These are phyloP conservation scores for Dissophora globulifera DNA, from an alignment of 192 early-diverging fungal species.

Conservation along the genomic window DNA sequence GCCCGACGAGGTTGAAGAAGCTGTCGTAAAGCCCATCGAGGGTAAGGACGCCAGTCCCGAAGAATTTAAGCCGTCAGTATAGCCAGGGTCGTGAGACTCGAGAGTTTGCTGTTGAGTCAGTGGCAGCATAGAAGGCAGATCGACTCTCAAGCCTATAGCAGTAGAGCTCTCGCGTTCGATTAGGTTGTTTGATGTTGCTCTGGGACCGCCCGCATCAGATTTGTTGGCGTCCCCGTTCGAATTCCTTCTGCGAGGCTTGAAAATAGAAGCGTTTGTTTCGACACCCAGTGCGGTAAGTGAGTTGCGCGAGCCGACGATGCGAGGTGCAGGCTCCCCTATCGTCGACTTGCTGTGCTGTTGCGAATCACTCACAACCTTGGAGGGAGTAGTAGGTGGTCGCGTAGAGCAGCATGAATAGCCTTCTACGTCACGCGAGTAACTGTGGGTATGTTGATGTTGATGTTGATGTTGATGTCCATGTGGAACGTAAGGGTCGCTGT, in stretches of 20 bases:
- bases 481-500: too few relatives aligned
- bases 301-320: too few relatives aligned
- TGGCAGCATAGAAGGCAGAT: neutral
- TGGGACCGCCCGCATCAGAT: neutral
- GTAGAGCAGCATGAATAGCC: neutral
- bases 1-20: neutral
- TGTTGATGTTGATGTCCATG: too few relatives aligned
- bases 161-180: too few relatives aligned
- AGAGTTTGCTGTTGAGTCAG: neutral
- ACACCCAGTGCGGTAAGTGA: slow-evolving; percentile 25
- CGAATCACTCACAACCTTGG: neutral
- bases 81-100: neutral
- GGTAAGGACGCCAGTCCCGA: neutral
- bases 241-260: slow-evolving; percentile 17
- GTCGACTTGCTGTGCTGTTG: too few relatives aligned
- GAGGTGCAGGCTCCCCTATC: too few relatives aligned
- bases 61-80: slow-evolving; percentile 3
- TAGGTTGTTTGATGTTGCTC: too few relatives aligned
- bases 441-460: neutral
- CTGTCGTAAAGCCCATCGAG: neutral
- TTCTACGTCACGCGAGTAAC: neutral
- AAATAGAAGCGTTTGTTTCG: slow-evolving; percentile 19
- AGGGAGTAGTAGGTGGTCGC: neutral
- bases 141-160: too few relatives aligned
- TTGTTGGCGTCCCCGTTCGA: slow-evolving; percentile 22